phyloP scores from a whole-genome alignment of 139 green algal species.

The Coelastrella sp. region DNA sequence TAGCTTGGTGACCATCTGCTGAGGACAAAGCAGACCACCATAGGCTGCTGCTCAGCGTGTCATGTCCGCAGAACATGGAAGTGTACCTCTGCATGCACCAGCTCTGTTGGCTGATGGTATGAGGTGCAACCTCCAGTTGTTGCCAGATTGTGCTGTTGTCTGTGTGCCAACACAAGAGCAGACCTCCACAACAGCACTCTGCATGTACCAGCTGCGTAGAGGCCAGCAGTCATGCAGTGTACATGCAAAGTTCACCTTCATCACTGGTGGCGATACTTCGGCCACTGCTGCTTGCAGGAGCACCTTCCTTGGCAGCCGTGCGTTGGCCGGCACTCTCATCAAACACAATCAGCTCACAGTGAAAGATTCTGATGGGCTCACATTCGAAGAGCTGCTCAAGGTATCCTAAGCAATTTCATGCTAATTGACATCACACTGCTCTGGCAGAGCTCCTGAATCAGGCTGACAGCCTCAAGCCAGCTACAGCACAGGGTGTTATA shows the following conservation, averaged over 20 bases:
- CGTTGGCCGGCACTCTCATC: constrained; percentile 76
- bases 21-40: background rate
- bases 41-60: no score
- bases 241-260: no score
- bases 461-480: no score
- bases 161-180: background rate
- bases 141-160: background rate
- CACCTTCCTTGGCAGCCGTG: constrained; percentile 91
- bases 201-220: background rate
- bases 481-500: no score
- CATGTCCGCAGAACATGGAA: no score
- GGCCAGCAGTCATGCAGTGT: no score
- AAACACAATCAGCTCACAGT: constrained; percentile 62
- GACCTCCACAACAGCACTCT: background rate
- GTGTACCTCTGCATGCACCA: no score
- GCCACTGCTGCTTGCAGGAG: constrained; percentile 31
- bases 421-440: no score
- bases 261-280: background rate
- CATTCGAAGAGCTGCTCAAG: constrained; percentile 66
- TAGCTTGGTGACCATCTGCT: background rate
- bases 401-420: background rate
- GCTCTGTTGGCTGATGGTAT: no score
- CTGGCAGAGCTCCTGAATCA: no score
- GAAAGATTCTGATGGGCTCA: constrained; percentile 66
- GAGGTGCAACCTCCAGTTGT: no score